These are phyloP conservation scores for Tricholoma bakamatsutake DNA, from an alignment of 768 basidiomycete species.

Conservation along the genomic window DNA sequence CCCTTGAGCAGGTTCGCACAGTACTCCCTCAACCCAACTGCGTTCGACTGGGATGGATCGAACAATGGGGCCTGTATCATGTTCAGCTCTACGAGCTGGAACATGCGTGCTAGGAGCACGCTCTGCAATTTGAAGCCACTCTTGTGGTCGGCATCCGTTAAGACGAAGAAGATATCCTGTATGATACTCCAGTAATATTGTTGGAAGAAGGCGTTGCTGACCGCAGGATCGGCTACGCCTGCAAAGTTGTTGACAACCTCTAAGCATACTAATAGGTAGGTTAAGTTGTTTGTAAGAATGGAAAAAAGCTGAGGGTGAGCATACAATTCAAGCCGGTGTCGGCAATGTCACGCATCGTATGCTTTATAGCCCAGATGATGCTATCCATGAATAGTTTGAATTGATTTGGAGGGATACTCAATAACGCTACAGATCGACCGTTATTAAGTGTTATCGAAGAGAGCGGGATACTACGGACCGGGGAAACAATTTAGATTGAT, in stretches of 20 bases:
- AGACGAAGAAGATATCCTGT: conserved; percentile 94
- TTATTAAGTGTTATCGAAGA: conserved; percentile 1
- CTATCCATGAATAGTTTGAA: conserved; percentile 99
- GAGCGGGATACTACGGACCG: conserved; percentile 38
- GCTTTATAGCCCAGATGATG: conserved; percentile 98
- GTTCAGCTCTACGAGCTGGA: conserved; percentile 84
- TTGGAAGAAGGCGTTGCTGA: conserved; percentile 92
- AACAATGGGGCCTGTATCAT: conserved; percentile 78
- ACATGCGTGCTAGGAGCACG: conserved; percentile 85
- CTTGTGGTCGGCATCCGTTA: conserved; percentile 98
- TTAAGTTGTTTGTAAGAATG: background rate
- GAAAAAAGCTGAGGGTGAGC: conserved; percentile 16
- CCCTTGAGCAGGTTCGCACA: conserved; percentile 78
- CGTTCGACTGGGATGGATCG: conserved; percentile 75
- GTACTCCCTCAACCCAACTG: conserved; percentile 77
- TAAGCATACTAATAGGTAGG: conserved; percentile 58
- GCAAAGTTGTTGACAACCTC: conserved; percentile 97
- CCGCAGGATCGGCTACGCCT: conserved; percentile 52
- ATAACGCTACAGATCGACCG: conserved; percentile 48
- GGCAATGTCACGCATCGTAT: conserved; percentile 97
- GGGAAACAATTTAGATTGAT: conserved; percentile 95
- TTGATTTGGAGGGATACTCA: conserved; percentile 79
- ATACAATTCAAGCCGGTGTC: conserved; percentile 80
- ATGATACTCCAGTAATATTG: conserved; percentile 90
- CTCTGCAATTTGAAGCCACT: conserved; percentile 96